Evolutionary conservation across 768 basidiomycete species (phyloP), one percentile per base, ranked within the genome.

Genomic region (Agaricus subrufescens): DNA sequence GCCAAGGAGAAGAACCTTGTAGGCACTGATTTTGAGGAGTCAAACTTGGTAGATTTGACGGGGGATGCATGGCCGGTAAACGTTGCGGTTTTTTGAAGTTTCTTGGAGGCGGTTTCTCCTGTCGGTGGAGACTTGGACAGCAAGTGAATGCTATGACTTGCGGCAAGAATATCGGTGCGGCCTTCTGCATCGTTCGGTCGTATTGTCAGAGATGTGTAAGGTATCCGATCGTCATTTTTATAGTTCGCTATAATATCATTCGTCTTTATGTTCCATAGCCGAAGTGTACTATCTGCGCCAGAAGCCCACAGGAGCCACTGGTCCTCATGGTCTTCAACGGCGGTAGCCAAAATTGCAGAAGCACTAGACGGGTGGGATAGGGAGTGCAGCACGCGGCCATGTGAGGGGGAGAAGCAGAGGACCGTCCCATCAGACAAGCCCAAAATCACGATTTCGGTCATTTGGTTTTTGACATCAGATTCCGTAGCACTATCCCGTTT

Each of bases 51-150:
- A 29, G 69, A 67, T 58, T 72, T 78, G 57, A 84, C 71, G 7
- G 78, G 69, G 23, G 86, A 84, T 3, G 84, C 82, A 62, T 89
- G 87, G 0, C 87, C 87, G 19, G 81, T 85, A 59, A 86, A 86
- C 10, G 75, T 75, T 3, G 79, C 76, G 5, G 78, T 39, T 58
- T 76, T 74, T 46, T 66, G 69, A 14, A 79, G 76, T 66, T 77
- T 80, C 63, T 72, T 72, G 15, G 71, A 56, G 37, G 74, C 66
- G 46, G 71, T 53, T 34, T 67, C 67, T 30, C 52, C 56, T 46
- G 55, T 50, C 49, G 61, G 54, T 50, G 67, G 54, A 26, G 67
- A 59, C 30, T 67, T 61, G 14, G 81, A 75, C 15, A 87, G 67
- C 12, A 87, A 71, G 46, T 74, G 77, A 59, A 87, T 83, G 61